Percentiles rank a stretch among this genome's conserved stretches.
These are phyloP conservation scores for Xerophyta viscosa DNA, from an alignment of 106 monocot species.

Conservation along the genomic window DNA sequence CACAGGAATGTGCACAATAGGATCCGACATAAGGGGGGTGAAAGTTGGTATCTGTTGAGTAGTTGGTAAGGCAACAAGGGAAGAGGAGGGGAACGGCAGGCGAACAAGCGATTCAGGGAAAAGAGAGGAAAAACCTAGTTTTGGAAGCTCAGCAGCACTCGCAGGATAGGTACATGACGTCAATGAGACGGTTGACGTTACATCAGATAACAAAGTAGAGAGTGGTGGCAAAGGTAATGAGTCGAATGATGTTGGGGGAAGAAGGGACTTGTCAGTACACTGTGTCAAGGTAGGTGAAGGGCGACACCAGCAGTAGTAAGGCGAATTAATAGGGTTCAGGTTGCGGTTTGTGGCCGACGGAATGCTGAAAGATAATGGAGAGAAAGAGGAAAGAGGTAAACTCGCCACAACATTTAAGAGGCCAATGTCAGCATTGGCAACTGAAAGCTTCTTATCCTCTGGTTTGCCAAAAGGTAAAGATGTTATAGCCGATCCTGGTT, in stretches of 20 bases:
- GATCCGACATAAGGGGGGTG: conserved; percentile 85
- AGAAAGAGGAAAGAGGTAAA: conserved; percentile 13
- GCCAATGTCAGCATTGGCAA: conserved; percentile 5
- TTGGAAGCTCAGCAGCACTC: conserved; percentile 22
- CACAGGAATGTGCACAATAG: conserved; percentile 86
- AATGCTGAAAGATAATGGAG: conserved; percentile 15
- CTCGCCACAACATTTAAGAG: conserved; percentile 9
- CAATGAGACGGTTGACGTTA: conserved; percentile 6
- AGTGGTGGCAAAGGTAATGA: conserved; percentile 50
- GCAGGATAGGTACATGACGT: conserved; percentile 16
- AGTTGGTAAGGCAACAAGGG: conserved; percentile 35
- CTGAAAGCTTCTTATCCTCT: conserved; percentile 10
- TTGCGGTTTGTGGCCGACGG: conserved; percentile 14
- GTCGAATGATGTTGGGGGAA: conserved; percentile 17
- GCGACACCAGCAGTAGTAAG: conserved; percentile 95
- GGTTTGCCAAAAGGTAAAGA: background rate
- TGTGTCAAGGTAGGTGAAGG: conserved; percentile 40
- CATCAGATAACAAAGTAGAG: conserved; percentile 30
- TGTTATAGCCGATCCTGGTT: background rate
- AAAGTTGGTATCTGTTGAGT: conserved; percentile 70
- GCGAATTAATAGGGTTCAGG: conserved; percentile 37
- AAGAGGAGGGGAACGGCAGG: conserved; percentile 21
- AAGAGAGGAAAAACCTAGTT: conserved; percentile 29
- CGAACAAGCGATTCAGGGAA: conserved; percentile 32
- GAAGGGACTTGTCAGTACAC: conserved; percentile 10